These are phyloP conservation scores for Pichia sp. DNA, from an alignment of 1,139 yeast genomes.

Conservation along the genomic window DNA sequence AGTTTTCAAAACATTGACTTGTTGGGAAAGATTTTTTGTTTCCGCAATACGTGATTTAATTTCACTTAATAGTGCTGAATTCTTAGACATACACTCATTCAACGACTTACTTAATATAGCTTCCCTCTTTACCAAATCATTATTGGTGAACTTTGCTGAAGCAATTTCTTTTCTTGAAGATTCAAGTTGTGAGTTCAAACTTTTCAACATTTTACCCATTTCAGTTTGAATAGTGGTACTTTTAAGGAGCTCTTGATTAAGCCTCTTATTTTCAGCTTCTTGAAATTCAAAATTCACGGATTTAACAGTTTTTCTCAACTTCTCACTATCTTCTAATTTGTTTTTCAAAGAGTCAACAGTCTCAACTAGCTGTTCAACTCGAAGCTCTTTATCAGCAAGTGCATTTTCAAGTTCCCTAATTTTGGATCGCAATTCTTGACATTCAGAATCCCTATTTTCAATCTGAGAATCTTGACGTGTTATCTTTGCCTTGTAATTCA, in stretches of 20 bases:
- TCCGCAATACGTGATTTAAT: conserved; percentile 40
- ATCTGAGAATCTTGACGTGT: conserved; percentile 52
- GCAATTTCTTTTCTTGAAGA: conserved; percentile 41
- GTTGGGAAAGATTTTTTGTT: conserved; percentile 42
- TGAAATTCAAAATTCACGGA: conserved; percentile 25
- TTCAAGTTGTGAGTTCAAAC: conserved; percentile 55
- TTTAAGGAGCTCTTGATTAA: conserved; percentile 51
- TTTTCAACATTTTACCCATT: conserved; percentile 56
- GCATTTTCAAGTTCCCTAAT: conserved; percentile 50
- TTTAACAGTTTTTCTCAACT: conserved; percentile 26
- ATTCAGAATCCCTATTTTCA: conserved; percentile 48
- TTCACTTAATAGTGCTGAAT: conserved; percentile 38
- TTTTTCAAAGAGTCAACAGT: conserved; percentile 33
- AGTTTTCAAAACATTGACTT: conserved; percentile 44
- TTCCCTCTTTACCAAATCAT: conserved; percentile 43
- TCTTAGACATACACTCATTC: conserved; percentile 40
- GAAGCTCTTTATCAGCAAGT: conserved; percentile 51
- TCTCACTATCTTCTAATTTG: conserved; percentile 26
- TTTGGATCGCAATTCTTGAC: conserved; percentile 50
- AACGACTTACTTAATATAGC: conserved; percentile 40
- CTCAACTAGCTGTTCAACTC: conserved; percentile 45
- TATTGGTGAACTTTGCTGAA: conserved; percentile 46
- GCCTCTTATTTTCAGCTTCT: conserved; percentile 49
- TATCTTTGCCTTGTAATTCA: conserved; percentile 47
- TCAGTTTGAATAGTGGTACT: conserved; percentile 58